A percentile compares a stretch with the other conserved stretches of the same genome.
Evolutionary conservation across 805 yeast genomes (phyloP).

Genomic region (Ogataea trehaloabstinens): DNA sequence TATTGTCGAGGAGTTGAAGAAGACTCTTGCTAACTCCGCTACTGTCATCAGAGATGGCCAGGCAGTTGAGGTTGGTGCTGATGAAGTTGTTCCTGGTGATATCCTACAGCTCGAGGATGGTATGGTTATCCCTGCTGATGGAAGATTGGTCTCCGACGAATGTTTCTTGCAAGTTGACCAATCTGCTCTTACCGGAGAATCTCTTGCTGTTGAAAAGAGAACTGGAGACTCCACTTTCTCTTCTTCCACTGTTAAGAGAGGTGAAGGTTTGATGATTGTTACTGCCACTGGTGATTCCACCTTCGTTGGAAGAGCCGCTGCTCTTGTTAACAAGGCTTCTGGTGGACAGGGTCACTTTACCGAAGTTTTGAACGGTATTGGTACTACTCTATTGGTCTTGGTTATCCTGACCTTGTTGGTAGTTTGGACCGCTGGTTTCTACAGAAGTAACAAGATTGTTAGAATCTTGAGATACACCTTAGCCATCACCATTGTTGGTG

Average conservation of each 20-base stretch:
- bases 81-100: constrained; percentile 94
- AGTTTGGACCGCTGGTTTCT: constrained; percentile 93
- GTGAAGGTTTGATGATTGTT: constrained; percentile 92
- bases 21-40: constrained; percentile 90
- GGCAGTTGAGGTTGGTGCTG: constrained; percentile 70
- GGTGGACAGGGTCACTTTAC: constrained; percentile 95
- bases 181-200: constrained; percentile 97
- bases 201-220: constrained; percentile 90
- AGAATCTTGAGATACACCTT: constrained; percentile 86
- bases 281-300: constrained; percentile 95
- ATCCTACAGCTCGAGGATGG: constrained; percentile 90
- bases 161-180: constrained; percentile 89
- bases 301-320: constrained; percentile 96
- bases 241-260: constrained; percentile 92
- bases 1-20: constrained; percentile 93
- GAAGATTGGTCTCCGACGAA: constrained; percentile 83
- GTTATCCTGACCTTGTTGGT: constrained; percentile 83
- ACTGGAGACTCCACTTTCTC: constrained; percentile 86
- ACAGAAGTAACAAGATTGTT: constrained; percentile 86
- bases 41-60: constrained; percentile 80
- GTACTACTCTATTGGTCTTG: constrained; percentile 84
- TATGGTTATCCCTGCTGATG: constrained; percentile 90
- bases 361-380: constrained; percentile 96
- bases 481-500: constrained; percentile 96
- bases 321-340: constrained; percentile 91